Evolutionary conservation across 176 grass and related monocot genomes (phyloP).

Genomic region (Otatea glauca): DNA sequence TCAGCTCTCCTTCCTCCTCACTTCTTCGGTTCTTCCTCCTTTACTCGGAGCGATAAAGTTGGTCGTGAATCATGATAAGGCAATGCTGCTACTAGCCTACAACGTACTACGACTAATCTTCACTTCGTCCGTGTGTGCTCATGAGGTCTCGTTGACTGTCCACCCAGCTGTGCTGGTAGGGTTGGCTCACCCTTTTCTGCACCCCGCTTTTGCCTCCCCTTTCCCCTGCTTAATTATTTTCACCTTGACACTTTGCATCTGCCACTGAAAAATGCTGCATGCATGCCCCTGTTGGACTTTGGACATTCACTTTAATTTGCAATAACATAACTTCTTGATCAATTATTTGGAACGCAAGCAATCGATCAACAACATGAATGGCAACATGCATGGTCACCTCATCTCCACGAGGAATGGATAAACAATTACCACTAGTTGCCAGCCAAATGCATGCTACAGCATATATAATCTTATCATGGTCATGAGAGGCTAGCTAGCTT

Average conservation of each 20-base stretch:
- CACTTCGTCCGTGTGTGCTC: conserved; percentile 1
- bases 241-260: conserved; percentile 37
- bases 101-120: neutral
- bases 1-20: neutral
- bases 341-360: conserved; percentile 53
- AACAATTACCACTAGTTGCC: neutral
- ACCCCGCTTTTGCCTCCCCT: conserved; percentile 30
- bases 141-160: conserved; percentile 39
- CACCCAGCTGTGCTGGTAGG: conserved; percentile 42
- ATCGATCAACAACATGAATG: neutral
- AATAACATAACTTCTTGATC: conserved; percentile 50
- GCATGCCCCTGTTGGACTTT: conserved; percentile 51
- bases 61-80: conserved; percentile 22
- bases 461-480: neutral
- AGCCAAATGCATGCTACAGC: neutral
- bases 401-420: conserved; percentile 12
- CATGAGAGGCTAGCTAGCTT: neutral
- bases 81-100: neutral
- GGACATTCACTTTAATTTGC: conserved; percentile 44
- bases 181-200: conserved; percentile 39
- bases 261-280: neutral
- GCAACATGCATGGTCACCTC: neutral
- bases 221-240: conserved; percentile 49
- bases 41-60: neutral
- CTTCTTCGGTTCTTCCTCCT: neutral